These are phyloP conservation scores for Citrus inodora DNA, from an alignment of 345 rosid genomes.

Conservation along the genomic window DNA sequence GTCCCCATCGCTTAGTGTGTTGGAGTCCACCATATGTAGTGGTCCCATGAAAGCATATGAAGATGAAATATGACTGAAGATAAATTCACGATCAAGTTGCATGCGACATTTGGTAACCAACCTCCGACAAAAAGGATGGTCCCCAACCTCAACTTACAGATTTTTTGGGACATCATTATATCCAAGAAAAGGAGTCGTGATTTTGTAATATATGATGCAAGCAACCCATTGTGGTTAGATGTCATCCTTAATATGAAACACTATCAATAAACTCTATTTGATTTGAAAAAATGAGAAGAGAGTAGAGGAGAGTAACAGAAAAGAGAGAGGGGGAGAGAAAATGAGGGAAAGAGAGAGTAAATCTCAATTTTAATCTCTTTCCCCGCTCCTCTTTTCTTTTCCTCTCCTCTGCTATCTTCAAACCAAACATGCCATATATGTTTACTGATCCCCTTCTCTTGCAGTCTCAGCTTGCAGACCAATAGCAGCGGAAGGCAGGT, in stretches of 20 bases:
- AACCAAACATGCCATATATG: too few species aligned
- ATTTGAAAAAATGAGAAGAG: background rate
- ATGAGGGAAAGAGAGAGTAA: too few species aligned
- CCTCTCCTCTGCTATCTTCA: too few species aligned
- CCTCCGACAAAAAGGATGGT: conserved; percentile 32
- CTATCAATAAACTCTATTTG: background rate
- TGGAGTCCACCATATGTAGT: conserved; percentile 20
- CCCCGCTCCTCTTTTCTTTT: too few species aligned
- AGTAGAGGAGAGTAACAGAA: too few species aligned
- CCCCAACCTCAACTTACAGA: conserved; percentile 19
- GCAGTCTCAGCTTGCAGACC: too few species aligned
- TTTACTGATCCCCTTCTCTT: too few species aligned
- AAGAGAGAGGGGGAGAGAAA: too few species aligned
- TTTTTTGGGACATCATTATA: background rate
- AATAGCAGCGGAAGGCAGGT: background rate
- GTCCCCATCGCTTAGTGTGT: conserved; percentile 27
- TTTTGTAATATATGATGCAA: background rate
- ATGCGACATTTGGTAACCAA: conserved; percentile 20
- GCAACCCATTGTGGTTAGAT: background rate
- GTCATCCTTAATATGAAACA: too few species aligned
- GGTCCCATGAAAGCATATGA: conserved; percentile 38
- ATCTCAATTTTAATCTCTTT: too few species aligned
- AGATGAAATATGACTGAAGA: conserved; percentile 21
- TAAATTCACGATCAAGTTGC: conserved; percentile 22
- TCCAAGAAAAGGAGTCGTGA: background rate